Percentiles rank a stretch among this genome's conserved stretches.
phyloP scores from a whole-genome alignment of 164 flowering plant genomes.

The Liriodendron chinense region DNA sequence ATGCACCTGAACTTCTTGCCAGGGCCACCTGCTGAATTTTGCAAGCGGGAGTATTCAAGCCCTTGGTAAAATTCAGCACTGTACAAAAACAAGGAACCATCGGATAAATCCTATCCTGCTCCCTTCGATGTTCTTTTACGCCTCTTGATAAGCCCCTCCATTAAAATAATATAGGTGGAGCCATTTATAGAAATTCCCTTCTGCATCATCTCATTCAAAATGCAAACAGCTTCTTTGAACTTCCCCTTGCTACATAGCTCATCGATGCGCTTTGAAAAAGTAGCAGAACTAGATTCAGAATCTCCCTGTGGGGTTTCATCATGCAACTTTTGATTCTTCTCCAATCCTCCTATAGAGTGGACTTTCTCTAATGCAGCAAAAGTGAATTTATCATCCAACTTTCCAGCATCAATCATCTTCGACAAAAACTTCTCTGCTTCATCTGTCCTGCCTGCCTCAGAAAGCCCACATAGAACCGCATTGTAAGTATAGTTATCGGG shows the following conservation, averaged over 20 bases:
- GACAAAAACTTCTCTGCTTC: constrained; percentile 53
- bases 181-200: constrained; percentile 50
- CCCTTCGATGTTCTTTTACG: constrained; percentile 49
- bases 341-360: constrained; percentile 11
- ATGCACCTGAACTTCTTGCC: background rate
- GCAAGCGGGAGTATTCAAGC: background rate
- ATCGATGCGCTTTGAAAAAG: constrained; percentile 48
- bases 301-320: constrained; percentile 20
- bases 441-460: constrained; percentile 44
- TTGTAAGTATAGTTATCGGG: constrained; percentile 57
- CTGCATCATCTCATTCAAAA: constrained; percentile 39
- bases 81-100: background rate
- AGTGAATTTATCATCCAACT: constrained; percentile 19
- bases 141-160: constrained; percentile 65
- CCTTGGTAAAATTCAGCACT: background rate
- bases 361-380: constrained; percentile 5
- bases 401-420: constrained; percentile 42
- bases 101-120: constrained; percentile 4
- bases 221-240: constrained; percentile 65
- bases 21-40: background rate
- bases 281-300: constrained; percentile 29
- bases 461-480: constrained; percentile 46
- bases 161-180: constrained; percentile 51
- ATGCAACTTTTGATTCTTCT: constrained; percentile 18
- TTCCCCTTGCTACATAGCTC: constrained; percentile 57